phyloP scores from a whole-genome alignment of 176 grass and related monocot genomes.

The Triticum aestivum region DNA sequence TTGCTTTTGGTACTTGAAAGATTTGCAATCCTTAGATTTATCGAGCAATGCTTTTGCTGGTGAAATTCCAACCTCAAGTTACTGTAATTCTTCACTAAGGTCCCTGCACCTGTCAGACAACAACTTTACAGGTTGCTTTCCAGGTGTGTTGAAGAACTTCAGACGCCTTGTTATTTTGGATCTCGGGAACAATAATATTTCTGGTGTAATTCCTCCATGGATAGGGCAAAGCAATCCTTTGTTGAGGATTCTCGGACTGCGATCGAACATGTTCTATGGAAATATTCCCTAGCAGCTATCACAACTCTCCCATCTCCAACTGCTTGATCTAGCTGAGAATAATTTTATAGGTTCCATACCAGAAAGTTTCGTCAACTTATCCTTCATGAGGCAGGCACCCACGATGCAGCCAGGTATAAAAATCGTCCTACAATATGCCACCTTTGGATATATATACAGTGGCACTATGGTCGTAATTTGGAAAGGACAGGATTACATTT shows the following conservation, averaged over 20 bases:
- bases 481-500: neutral
- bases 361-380: neutral
- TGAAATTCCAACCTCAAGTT: neutral
- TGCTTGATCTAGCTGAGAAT: conserved; percentile 27
- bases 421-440: no score
- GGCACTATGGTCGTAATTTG: neutral
- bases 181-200: conserved; percentile 3
- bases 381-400: neutral
- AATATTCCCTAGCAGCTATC: neutral
- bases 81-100: neutral
- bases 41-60: conserved; percentile 20
- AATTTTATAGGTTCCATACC: conserved; percentile 16
- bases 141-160: neutral
- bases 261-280: conserved; percentile 22
- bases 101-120: conserved; percentile 15
- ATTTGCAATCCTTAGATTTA: neutral
- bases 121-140: neutral
- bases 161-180: neutral
- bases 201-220: conserved; percentile 21
- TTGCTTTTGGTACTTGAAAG: conserved; percentile 8
- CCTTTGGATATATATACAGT: no score
- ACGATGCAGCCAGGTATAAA: neutral
- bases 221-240: neutral
- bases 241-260: conserved; percentile 5
- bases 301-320: neutral